These are phyloP conservation scores for Coemansia sp. DNA, from an alignment of 192 early-diverging fungal species.

Conservation along the genomic window DNA sequence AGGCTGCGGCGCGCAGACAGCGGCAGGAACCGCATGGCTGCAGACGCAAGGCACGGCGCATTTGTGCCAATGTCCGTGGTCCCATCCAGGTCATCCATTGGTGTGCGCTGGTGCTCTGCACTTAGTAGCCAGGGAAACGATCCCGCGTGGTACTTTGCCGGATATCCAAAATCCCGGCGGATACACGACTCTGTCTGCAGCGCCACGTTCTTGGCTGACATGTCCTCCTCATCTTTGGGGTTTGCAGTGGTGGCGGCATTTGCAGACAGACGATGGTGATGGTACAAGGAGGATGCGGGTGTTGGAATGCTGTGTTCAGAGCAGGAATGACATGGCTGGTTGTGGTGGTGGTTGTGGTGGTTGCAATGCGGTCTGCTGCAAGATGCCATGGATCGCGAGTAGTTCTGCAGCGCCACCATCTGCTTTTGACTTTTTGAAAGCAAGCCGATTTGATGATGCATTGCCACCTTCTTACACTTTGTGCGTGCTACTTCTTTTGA, in stretches of 20 bases:
- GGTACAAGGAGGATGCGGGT: background rate
- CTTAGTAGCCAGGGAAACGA: conserved; percentile 51
- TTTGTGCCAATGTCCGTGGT: background rate
- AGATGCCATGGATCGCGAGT: background rate
- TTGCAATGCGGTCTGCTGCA: conserved; percentile 3
- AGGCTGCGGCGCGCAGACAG: conserved; percentile 26
- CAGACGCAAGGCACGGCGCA: background rate
- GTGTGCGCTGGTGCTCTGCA: conserved; percentile 47
- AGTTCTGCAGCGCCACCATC: conserved; percentile 8
- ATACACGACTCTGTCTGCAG: conserved; percentile 12
- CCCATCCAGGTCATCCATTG: conserved; percentile 34
- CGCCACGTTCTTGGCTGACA: background rate
- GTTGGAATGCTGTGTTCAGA: background rate
- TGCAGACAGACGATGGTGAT: background rate
- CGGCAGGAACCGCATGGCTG: conserved; percentile 19
- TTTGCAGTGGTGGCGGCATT: background rate
- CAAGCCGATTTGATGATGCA: background rate
- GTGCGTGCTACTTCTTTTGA: background rate
- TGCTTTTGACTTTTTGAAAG: conserved; percentile 11
- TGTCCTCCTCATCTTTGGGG: background rate
- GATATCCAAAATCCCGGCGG: conserved; percentile 30
- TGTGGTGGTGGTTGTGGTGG: background rate
- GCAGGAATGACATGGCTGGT: background rate
- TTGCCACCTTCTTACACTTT: background rate
- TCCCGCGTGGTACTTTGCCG: conserved; percentile 36